Evolutionary conservation across 192 early-diverging fungal species (phyloP).

Genomic region (Pilaira anomala): DNA sequence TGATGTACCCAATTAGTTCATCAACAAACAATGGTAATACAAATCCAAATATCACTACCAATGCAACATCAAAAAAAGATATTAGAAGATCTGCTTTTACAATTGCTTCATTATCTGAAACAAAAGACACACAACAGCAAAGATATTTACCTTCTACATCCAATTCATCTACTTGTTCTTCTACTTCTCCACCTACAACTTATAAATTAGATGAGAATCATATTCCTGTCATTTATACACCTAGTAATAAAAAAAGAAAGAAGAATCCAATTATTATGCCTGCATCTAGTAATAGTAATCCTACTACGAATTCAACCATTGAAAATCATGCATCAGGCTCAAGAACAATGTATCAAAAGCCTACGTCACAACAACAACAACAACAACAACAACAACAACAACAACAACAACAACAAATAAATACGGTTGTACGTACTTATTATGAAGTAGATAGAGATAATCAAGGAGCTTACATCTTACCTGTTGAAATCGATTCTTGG

Average conservation of each 20-base stretch:
- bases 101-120: not conserved
- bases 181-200: not conserved
- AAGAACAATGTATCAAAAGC: too few species aligned
- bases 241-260: constrained; percentile 29
- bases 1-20: not conserved
- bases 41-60: not conserved
- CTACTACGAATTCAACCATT: not conserved
- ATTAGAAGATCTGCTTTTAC: constrained; percentile 11
- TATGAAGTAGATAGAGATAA: constrained; percentile 53
- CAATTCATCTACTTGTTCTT: not conserved
- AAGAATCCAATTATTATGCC: constrained; percentile 25
- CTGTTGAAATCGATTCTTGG: constrained; percentile 75
- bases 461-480: constrained; percentile 69
- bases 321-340: not conserved
- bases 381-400: not conserved
- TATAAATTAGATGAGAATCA: not conserved
- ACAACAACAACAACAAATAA: constrained; percentile 4
- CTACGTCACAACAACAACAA: not conserved
- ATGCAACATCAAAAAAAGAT: constrained; percentile 18
- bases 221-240: constrained; percentile 23
- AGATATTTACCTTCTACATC: constrained; percentile 6
- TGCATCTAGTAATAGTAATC: not conserved
- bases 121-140: constrained; percentile 1
- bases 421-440: constrained; percentile 29
- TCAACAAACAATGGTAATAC: not conserved